Evolutionary conservation across 2,329 filamentous ascomycete species (phyloP).

Genomic region (Diaporthe eres): DNA sequence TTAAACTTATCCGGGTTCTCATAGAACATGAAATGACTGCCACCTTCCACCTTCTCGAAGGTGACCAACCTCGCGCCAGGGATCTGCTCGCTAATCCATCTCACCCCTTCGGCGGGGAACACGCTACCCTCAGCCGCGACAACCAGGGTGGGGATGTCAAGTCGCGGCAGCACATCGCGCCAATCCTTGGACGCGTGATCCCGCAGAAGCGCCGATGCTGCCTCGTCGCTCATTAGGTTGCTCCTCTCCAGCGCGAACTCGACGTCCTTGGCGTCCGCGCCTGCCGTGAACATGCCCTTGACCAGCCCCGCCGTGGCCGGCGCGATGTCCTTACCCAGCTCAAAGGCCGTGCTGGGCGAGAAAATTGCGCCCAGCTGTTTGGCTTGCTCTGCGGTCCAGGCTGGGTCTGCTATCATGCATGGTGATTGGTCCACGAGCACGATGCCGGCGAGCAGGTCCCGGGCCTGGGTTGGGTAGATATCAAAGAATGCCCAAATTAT

Average conservation of each 20-base stretch:
- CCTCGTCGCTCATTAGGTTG: constrained; percentile 47
- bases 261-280: constrained; percentile 45
- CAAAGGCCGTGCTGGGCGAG: constrained; percentile 41
- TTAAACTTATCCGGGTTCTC: constrained; percentile 53
- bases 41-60: constrained; percentile 51
- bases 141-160: constrained; percentile 49
- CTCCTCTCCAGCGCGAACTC: constrained; percentile 47
- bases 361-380: constrained; percentile 46
- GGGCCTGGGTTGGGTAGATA: constrained; percentile 46
- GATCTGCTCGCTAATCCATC: constrained; percentile 50
- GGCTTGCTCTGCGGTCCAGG: constrained; percentile 47
- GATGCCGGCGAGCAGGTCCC: constrained; percentile 45
- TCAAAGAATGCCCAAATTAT: constrained; percentile 53
- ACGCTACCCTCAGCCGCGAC: constrained; percentile 43
- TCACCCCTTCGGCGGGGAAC: constrained; percentile 39
- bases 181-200: constrained; percentile 49
- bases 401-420: constrained; percentile 46
- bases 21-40: constrained; percentile 53
- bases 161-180: constrained; percentile 49
- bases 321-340: constrained; percentile 42
- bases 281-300: constrained; percentile 46
- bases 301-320: constrained; percentile 43
- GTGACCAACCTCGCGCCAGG: constrained; percentile 45
- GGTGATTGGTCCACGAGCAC: constrained; percentile 51
- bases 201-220: constrained; percentile 47